These are phyloP conservation scores for Helenozyma rhizophorensis DNA, from an alignment of 805 yeast genomes.

Conservation along the genomic window DNA sequence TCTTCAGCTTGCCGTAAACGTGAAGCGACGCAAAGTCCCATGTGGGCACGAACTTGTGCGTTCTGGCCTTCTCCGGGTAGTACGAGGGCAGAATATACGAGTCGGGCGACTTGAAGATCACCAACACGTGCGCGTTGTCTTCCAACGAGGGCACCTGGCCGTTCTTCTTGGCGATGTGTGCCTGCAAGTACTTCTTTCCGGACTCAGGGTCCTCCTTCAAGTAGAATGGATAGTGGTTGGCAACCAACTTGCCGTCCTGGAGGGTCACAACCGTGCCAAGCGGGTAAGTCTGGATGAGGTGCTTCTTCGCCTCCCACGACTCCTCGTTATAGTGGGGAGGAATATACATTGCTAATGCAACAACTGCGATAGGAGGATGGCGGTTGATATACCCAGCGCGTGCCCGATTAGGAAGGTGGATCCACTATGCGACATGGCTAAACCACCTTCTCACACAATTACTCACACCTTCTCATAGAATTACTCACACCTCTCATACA, in stretches of 20 bases:
- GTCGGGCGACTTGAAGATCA: conserved; percentile 49
- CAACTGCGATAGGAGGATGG: no score
- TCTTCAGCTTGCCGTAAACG: conserved; percentile 45
- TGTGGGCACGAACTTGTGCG: conserved; percentile 65
- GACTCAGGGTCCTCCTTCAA: conserved; percentile 31
- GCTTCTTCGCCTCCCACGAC: conserved; percentile 34
- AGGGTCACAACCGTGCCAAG: conserved; percentile 47
- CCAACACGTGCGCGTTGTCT: conserved; percentile 37
- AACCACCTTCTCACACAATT: no score
- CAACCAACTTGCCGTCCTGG: conserved; percentile 38
- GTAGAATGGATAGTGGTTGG: conserved; percentile 56
- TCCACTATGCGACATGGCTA: no score
- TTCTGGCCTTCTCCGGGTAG: conserved; percentile 51
- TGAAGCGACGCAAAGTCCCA: conserved; percentile 64
- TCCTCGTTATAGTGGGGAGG: conserved; percentile 28
- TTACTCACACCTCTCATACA: no score
- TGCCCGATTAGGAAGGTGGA: no score
- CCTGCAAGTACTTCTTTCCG: conserved; percentile 40
- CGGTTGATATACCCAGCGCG: no score
- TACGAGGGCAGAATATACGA: conserved; percentile 57
- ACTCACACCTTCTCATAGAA: no score
- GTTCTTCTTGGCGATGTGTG: conserved; percentile 53
- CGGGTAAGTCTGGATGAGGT: conserved; percentile 45
- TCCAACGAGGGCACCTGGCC: conserved; percentile 44
- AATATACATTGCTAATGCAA: conserved; percentile 38